Conservation (phyloP, 1,284 basidiomycete species). For the Fomitopsis pinicola region DNA sequence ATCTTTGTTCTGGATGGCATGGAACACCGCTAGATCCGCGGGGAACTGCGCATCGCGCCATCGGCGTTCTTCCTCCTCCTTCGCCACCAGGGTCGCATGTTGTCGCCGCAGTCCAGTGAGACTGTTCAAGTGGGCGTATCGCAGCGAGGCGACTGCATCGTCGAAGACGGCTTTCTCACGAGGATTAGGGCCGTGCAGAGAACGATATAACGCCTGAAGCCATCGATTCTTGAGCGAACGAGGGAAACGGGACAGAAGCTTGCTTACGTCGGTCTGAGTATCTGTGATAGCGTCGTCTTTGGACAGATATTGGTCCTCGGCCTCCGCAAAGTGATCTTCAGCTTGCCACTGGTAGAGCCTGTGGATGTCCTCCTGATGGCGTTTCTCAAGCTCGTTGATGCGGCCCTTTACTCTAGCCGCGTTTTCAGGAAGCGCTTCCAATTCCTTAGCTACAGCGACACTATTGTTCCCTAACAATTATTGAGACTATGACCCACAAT, state of each 20-base stretch:
- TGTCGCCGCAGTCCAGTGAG: slow-evolving; percentile 30
- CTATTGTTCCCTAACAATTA: slow-evolving; percentile 6
- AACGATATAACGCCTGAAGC: neutral
- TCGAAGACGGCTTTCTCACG: slow-evolving; percentile 10
- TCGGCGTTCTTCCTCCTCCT: slow-evolving; percentile 32
- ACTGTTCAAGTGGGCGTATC: slow-evolving; percentile 37
- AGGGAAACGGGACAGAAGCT: neutral
- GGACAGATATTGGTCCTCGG: slow-evolving; percentile 17
- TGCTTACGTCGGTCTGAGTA: slow-evolving; percentile 17
- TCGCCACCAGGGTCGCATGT: slow-evolving; percentile 22
- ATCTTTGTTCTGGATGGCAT: slow-evolving; percentile 37
- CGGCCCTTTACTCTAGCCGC: slow-evolving; percentile 12
- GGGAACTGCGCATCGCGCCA: slow-evolving; percentile 48
- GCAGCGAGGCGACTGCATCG: slow-evolving; percentile 25
- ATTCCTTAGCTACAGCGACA: slow-evolving; percentile 16
- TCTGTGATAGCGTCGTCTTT: slow-evolving; percentile 12
- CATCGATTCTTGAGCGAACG: neutral
- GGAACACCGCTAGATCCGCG: slow-evolving; percentile 39
- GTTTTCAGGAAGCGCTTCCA: slow-evolving; percentile 15
- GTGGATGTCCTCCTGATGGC: slow-evolving; percentile 18
- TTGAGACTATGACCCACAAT: neutral
- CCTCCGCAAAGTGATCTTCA: slow-evolving; percentile 22
- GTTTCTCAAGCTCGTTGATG: slow-evolving; percentile 15
- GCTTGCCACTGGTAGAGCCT: slow-evolving; percentile 22
- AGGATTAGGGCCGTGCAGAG: neutral